Evolutionary conservation across 2,329 filamentous ascomycete genomes (phyloP).

Genomic region (Arthrobotrys musiformis): DNA sequence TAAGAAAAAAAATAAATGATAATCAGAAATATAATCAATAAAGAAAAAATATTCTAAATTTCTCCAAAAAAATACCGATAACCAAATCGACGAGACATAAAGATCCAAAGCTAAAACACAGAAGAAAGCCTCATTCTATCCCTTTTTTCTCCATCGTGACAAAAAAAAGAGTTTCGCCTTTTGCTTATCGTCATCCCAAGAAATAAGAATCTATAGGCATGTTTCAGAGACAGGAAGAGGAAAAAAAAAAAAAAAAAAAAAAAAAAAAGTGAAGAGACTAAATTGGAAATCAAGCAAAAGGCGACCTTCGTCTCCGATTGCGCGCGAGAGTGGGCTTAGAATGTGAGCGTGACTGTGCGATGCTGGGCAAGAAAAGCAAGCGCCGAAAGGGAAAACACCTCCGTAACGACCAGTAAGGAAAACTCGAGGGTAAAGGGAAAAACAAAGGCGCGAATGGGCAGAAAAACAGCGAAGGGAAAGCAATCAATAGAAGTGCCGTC

Average conservation of each 20-base stretch:
- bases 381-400: slow-evolving; percentile 46
- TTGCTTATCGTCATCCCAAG: slow-evolving; percentile 10
- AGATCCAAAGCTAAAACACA: slow-evolving; percentile 11
- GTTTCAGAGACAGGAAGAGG: not conserved
- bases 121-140: slow-evolving; percentile 24
- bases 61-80: not conserved
- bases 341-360: not conserved
- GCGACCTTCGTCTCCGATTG: not conserved
- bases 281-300: not conserved
- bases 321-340: not conserved
- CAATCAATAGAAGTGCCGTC: slow-evolving; percentile 49
- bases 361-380: slow-evolving; percentile 55
- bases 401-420: slow-evolving; percentile 52
- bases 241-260: not conserved
- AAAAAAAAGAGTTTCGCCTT: slow-evolving; percentile 2
- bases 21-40: too few species aligned
- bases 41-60: slow-evolving; percentile 31
- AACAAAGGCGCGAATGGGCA: slow-evolving; percentile 53
- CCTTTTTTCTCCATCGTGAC: slow-evolving; percentile 7
- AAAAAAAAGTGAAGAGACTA: too few species aligned
- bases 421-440: slow-evolving; percentile 52
- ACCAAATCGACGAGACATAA: not conserved
- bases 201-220: slow-evolving; percentile 35
- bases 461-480: slow-evolving; percentile 48
- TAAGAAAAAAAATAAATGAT: not conserved